Conservation (phyloP, 2,329 filamentous ascomycete genomes). For the Fusarium sp. region DNA sequence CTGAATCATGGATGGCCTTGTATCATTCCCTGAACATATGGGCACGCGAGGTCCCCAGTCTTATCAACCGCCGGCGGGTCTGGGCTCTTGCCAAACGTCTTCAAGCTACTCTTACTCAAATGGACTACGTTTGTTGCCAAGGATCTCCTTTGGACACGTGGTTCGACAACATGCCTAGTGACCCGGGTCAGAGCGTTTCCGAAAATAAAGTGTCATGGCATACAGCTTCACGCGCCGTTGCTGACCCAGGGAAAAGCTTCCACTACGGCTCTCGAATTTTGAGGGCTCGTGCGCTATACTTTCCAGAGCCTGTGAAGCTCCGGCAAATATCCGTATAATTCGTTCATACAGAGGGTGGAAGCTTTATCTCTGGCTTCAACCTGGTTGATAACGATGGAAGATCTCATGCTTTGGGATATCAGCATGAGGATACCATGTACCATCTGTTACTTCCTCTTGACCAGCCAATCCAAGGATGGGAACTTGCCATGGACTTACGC, state of each 20-base stretch:
- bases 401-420: background rate
- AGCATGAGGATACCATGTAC: background rate
- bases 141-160: background rate
- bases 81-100: background rate
- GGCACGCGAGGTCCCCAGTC: background rate
- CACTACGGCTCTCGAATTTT: background rate
- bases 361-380: constrained; percentile 9
- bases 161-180: background rate
- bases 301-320: background rate
- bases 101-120: fast-evolving
- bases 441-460: background rate
- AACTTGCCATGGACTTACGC: background rate
- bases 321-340: constrained; percentile 12
- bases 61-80: constrained; percentile 17
- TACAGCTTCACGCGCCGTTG: background rate
- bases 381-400: background rate
- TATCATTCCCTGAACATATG: background rate
- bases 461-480: background rate
- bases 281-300: background rate
- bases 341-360: background rate
- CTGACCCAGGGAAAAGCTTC: fast-evolving
- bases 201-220: background rate
- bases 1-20: constrained; percentile 7
- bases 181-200: fast-evolving
- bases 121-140: background rate